Conservation (phyloP, 495 filamentous ascomycete species). For the Sordaria brevicollis region DNA sequence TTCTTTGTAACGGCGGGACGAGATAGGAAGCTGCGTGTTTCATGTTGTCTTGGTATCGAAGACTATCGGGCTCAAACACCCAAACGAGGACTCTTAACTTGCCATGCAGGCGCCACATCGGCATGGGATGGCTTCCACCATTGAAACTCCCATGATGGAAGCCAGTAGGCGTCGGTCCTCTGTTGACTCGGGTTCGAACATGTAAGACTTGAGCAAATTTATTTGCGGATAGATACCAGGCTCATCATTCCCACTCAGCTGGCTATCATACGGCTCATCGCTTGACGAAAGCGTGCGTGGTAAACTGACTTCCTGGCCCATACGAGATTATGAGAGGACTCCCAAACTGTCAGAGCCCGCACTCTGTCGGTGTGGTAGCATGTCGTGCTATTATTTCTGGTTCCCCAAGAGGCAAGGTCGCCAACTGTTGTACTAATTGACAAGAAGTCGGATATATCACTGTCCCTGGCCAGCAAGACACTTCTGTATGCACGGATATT, state of each 20-base stretch:
- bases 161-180: not conserved
- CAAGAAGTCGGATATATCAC: not conserved
- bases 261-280: not conserved
- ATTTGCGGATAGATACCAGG: not conserved
- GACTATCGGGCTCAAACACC: not conserved
- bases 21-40: not conserved
- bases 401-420: not conserved
- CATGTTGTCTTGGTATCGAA: not conserved
- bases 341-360: not conserved
- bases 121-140: not conserved
- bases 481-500: not conserved
- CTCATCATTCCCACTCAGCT: not conserved
- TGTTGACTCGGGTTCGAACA: not conserved
- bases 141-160: not conserved
- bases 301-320: not conserved
- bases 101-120: not conserved
- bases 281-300: not conserved
- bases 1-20: not conserved
- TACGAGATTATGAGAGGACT: not conserved
- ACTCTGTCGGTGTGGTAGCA: not conserved
- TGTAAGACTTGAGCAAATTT: not conserved
- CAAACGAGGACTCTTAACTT: not conserved
- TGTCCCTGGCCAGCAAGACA: not conserved
- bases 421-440: not conserved
- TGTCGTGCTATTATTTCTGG: not conserved